A percentile compares a stretch with the other conserved stretches of the same genome.
Evolutionary conservation across 1,284 basidiomycete genomes (phyloP).

Genomic region (Microbotryomycetes sp.): DNA sequence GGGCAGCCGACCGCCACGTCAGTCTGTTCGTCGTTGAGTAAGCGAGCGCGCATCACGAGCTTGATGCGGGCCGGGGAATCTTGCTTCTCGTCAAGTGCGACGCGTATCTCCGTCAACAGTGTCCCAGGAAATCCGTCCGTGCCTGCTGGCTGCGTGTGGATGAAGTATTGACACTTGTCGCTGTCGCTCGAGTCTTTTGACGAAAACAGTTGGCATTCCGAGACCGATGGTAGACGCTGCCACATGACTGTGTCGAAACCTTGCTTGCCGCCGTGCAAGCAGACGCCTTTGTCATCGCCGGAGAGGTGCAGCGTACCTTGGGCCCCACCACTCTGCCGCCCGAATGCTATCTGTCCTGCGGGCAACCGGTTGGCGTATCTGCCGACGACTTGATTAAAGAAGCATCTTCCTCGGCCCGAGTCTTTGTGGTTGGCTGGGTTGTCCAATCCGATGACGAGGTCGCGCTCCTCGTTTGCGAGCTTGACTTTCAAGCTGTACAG

Average conservation of each 20-base stretch:
- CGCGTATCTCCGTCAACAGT: constrained; percentile 19
- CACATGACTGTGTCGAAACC: constrained; percentile 27
- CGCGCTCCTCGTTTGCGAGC: not conserved
- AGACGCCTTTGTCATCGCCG: constrained; percentile 6
- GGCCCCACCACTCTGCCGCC: not conserved
- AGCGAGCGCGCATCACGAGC: constrained; percentile 23
- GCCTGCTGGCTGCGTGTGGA: constrained; percentile 18
- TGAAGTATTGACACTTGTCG: constrained; percentile 1
- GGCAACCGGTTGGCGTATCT: constrained; percentile 29
- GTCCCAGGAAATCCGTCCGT: constrained; percentile 25
- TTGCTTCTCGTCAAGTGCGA: not conserved
- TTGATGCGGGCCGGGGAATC: constrained; percentile 9
- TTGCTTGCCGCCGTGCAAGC: constrained; percentile 25
- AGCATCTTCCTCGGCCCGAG: constrained; percentile 1
- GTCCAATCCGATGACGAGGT: constrained; percentile 19
- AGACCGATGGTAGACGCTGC: constrained; percentile 4
- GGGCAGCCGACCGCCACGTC: constrained; percentile 17
- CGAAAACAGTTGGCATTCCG: constrained; percentile 16
- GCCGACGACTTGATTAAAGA: constrained; percentile 18
- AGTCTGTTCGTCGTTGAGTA: constrained; percentile 17
- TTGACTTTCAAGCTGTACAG: constrained; percentile 10
- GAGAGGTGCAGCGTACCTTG: not conserved
- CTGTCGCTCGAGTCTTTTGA: constrained; percentile 1
- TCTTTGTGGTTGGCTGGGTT: constrained; percentile 11
- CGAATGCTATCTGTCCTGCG: constrained; percentile 2